These are phyloP conservation scores for Alternaria angustiovoidea DNA, from an alignment of 2,329 filamentous ascomycete species.

Conservation along the genomic window DNA sequence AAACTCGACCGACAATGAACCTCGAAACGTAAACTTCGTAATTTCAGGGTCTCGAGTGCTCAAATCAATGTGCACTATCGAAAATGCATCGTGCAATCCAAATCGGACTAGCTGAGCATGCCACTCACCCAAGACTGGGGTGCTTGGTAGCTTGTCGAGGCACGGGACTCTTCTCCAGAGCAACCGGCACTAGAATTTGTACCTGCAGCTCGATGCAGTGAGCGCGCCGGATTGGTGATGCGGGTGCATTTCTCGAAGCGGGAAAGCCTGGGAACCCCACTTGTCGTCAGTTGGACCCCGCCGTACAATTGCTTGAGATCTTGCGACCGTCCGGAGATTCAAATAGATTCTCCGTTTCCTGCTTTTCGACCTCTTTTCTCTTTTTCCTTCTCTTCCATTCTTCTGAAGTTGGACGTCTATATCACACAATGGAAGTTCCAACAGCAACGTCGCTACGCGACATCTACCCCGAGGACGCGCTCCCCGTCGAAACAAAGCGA, in stretches of 20 bases:
- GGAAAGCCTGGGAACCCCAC: slow-evolving; percentile 35
- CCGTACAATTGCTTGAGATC: slow-evolving; percentile 28
- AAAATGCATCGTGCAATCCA: neutral
- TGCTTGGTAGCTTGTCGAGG: neutral
- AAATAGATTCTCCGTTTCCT: slow-evolving; percentile 16
- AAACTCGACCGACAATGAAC: neutral
- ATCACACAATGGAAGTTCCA: slow-evolving; percentile 66
- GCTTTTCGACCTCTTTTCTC: slow-evolving; percentile 1
- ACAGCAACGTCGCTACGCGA: slow-evolving; percentile 77
- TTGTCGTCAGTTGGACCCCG: slow-evolving; percentile 31
- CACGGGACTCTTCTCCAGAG: neutral
- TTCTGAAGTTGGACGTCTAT: neutral
- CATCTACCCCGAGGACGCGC: slow-evolving; percentile 81
- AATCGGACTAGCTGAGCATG: neutral
- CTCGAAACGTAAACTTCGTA: neutral
- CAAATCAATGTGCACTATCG: neutral
- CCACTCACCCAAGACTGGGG: neutral
- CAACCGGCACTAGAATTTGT: slow-evolving; percentile 12
- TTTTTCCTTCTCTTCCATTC: slow-evolving; percentile 1
- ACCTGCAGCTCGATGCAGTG: slow-evolving; percentile 29
- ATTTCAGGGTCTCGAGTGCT: neutral
- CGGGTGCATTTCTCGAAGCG: slow-evolving; percentile 28
- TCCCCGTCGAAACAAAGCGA: slow-evolving; percentile 72
- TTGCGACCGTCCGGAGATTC: slow-evolving; percentile 26
- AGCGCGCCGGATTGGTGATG: slow-evolving; percentile 17